phyloP scores from a whole-genome alignment of 352 stramenopile genomes.

The Phytopythium mirpurense region DNA sequence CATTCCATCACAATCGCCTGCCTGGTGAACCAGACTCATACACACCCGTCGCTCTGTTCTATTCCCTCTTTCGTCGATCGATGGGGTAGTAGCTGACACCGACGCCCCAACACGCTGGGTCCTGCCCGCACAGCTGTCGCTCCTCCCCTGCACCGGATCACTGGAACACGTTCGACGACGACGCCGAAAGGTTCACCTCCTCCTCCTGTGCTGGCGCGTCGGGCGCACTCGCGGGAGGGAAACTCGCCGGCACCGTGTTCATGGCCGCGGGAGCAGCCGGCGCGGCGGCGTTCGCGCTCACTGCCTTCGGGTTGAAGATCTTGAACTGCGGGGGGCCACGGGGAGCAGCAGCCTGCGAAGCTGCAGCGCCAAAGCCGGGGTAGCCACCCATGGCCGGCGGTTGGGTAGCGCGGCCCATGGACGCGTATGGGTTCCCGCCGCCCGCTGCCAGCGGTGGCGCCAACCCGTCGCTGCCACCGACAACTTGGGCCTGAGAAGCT shows the following conservation, averaged over 20 bases:
- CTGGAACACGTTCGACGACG: constrained; percentile 59
- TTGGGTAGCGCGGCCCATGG: not conserved
- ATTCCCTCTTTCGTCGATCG: too few relatives aligned
- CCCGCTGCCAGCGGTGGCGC: constrained; percentile 9
- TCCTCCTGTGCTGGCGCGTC: constrained; percentile 38
- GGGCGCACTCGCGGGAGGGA: constrained; percentile 7
- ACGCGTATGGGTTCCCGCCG: constrained; percentile 48
- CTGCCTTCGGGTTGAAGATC: constrained; percentile 82
- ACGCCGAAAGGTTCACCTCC: constrained; percentile 71
- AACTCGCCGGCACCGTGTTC: constrained; percentile 7
- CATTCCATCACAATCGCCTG: too few relatives aligned
- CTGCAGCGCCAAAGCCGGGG: constrained; percentile 11
- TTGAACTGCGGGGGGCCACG: constrained; percentile 73
- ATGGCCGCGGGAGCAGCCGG: constrained; percentile 11
- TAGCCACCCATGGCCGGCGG: constrained; percentile 27
- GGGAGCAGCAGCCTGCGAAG: not conserved
- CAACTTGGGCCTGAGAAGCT: not conserved
- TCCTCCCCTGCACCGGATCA: too few relatives aligned
- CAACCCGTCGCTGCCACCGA: constrained; percentile 4
- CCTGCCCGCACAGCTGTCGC: too few relatives aligned
- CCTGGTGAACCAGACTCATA: too few relatives aligned
- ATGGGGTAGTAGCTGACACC: too few relatives aligned
- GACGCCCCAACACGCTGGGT: too few relatives aligned
- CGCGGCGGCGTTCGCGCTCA: constrained; percentile 22
- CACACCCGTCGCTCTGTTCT: too few relatives aligned